Conservation (phyloP, 2,329 filamentous ascomycete genomes). For the Diaporthe amygdali region DNA sequence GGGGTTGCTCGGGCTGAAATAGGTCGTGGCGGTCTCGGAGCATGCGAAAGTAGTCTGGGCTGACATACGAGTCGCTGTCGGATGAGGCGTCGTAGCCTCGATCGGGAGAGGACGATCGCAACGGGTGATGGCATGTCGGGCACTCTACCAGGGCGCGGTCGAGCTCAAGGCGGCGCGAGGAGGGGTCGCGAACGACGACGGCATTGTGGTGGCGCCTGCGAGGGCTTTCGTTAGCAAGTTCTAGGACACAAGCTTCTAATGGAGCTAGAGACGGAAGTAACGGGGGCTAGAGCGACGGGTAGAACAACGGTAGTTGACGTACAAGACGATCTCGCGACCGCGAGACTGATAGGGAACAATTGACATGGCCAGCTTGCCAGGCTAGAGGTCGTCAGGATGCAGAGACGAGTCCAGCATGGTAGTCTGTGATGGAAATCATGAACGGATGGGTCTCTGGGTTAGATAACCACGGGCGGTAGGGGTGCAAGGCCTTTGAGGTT, state of each 20-base stretch:
- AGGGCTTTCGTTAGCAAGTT: background rate
- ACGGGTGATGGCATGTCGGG: conserved; percentile 86
- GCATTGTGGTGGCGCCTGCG: conserved; percentile 87
- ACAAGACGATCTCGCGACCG: conserved; percentile 82
- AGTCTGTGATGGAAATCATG: background rate
- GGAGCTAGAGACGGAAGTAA: background rate
- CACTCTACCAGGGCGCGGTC: conserved; percentile 75
- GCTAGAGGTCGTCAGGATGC: conserved; percentile 22
- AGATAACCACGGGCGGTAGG: background rate
- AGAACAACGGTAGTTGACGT: conserved; percentile 49
- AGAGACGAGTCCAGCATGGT: conserved; percentile 11
- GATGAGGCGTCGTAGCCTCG: conserved; percentile 52
- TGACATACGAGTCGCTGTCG: conserved; percentile 73
- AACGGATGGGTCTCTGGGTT: background rate
- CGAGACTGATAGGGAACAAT: conserved; percentile 79
- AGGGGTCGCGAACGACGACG: conserved; percentile 87
- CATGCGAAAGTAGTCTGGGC: conserved; percentile 95
- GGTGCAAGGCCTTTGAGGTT: background rate
- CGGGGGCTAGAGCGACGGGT: conserved; percentile 18
- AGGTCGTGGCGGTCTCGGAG: conserved; percentile 63
- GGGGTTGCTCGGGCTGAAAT: conserved; percentile 49
- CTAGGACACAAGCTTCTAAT: background rate
- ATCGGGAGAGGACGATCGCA: conserved; percentile 56
- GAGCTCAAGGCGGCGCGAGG: conserved; percentile 84
- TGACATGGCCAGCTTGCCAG: conserved; percentile 51